Evolutionary conservation across 2,329 filamentous ascomycete species (phyloP).

Genomic region (Dryadomyces quercus-mongolicae): DNA sequence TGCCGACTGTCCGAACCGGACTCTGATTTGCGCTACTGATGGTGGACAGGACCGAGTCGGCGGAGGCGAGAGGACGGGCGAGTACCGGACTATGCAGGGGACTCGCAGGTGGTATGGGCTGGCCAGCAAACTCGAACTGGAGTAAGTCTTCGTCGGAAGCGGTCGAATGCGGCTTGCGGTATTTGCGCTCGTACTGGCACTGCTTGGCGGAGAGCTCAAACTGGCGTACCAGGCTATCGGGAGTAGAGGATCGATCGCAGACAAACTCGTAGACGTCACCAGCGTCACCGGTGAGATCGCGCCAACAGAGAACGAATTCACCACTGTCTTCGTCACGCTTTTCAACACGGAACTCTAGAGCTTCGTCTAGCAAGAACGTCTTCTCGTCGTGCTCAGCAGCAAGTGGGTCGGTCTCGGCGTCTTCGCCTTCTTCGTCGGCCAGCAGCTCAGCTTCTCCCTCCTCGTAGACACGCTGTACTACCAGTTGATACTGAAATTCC

Average conservation of each 20-base stretch:
- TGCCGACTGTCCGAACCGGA: not conserved
- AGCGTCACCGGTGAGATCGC: conserved; percentile 82
- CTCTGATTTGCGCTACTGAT: conserved; percentile 26
- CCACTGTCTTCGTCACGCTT: conserved; percentile 53
- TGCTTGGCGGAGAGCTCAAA: conserved; percentile 77
- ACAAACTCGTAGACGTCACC: conserved; percentile 98
- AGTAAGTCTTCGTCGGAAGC: conserved; percentile 72
- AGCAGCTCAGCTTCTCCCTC: conserved; percentile 90
- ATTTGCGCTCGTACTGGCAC: conserved; percentile 97
- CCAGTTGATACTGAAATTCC: conserved; percentile 94
- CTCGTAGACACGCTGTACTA: conserved; percentile 91
- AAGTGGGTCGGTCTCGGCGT: conserved; percentile 64
- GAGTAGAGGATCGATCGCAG: conserved; percentile 47
- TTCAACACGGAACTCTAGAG: conserved; percentile 76
- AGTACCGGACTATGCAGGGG: conserved; percentile 47
- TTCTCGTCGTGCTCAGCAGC: conserved; percentile 86
- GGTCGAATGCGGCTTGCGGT: conserved; percentile 64
- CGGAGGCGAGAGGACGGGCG: conserved; percentile 41
- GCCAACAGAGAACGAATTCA: conserved; percentile 85
- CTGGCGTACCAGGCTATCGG: conserved; percentile 57
- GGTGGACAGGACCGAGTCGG: conserved; percentile 43
- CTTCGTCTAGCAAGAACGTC: conserved; percentile 89
- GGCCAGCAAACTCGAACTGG: conserved; percentile 67
- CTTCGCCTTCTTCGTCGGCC: conserved; percentile 78
- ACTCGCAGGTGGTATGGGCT: conserved; percentile 52